Percentiles rank a stretch among this genome's conserved stretches.
Conservation (phyloP, 2,329 filamentous ascomycete species). For the Verticillium alfalfae region DNA sequence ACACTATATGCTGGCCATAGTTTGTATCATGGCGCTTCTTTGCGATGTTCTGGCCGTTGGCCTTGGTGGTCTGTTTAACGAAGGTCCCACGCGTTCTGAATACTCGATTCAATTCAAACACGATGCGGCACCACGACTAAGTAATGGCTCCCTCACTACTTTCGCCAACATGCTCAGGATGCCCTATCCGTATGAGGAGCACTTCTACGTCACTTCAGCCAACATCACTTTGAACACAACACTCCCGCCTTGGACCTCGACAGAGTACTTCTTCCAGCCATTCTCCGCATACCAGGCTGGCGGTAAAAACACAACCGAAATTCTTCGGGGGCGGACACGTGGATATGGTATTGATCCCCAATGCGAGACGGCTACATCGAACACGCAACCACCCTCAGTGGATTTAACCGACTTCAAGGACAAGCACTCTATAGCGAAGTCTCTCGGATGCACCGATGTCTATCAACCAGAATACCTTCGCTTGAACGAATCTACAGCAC, state of each 20-base stretch:
- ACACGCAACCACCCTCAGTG: no score
- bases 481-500: no score
- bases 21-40: slow-evolving; percentile 42
- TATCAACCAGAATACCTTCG: no score
- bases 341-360: no score
- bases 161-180: neutral
- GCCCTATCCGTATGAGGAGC: slow-evolving; percentile 15
- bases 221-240: slow-evolving; percentile 36
- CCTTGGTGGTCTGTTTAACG: slow-evolving; percentile 44
- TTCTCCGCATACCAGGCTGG: slow-evolving; percentile 16
- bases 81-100: slow-evolving; percentile 13
- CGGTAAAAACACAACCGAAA: no score
- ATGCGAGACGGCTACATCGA: no score
- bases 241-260: slow-evolving; percentile 44
- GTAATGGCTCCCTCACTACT: neutral
- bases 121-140: slow-evolving; percentile 8
- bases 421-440: no score
- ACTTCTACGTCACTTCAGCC: slow-evolving; percentile 30
- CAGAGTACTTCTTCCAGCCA: slow-evolving; percentile 39
- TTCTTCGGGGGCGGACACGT: no score
- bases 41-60: slow-evolving; percentile 49
- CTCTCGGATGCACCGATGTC: no score
- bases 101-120: slow-evolving; percentile 12
- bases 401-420: no score
- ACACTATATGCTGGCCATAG: slow-evolving; percentile 38